A percentile compares a stretch with the other conserved stretches of the same genome.
phyloP scores from a whole-genome alignment of 768 basidiomycete species.

The Lactarius vividus region DNA sequence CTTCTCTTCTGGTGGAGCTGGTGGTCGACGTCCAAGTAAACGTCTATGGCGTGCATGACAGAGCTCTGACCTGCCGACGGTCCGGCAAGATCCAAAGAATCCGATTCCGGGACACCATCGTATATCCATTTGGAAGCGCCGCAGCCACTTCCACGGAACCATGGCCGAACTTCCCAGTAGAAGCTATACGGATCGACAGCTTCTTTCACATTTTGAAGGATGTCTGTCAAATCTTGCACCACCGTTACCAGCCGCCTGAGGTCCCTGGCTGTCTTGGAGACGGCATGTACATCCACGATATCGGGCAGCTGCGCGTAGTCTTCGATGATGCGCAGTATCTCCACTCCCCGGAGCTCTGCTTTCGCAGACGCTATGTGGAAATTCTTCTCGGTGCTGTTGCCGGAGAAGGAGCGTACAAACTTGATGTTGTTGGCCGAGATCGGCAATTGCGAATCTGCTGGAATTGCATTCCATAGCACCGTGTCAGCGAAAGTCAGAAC shows the following conservation, averaged over 20 bases:
- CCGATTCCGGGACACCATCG: constrained; percentile 64
- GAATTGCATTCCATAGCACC: constrained; percentile 89
- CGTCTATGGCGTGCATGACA: constrained; percentile 80
- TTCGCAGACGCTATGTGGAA: constrained; percentile 86
- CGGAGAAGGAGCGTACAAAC: constrained; percentile 75
- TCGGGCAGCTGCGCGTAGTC: constrained; percentile 79
- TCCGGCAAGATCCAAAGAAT: constrained; percentile 68
- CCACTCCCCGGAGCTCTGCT: constrained; percentile 83
- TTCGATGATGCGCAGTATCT: constrained; percentile 83
- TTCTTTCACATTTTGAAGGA: constrained; percentile 66
- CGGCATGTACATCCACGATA: constrained; percentile 55
- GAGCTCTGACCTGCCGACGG: constrained; percentile 95
- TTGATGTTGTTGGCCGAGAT: constrained; percentile 72
- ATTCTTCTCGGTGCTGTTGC: constrained; percentile 75
- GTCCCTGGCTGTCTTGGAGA: constrained; percentile 68
- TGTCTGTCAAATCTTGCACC: constrained; percentile 69
- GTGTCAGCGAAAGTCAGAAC: constrained; percentile 95
- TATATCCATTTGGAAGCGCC: constrained; percentile 64
- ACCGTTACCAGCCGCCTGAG: constrained; percentile 63
- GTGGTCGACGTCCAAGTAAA: constrained; percentile 89
- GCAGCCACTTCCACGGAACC: constrained; percentile 70
- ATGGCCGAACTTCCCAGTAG: constrained; percentile 87
- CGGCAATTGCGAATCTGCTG: constrained; percentile 54
- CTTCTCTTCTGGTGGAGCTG: constrained; percentile 68
- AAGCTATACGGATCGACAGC: constrained; percentile 82